These are phyloP conservation scores for Neolecta irregularis DNA, from an alignment of 1,139 yeast genomes.

Conservation along the genomic window DNA sequence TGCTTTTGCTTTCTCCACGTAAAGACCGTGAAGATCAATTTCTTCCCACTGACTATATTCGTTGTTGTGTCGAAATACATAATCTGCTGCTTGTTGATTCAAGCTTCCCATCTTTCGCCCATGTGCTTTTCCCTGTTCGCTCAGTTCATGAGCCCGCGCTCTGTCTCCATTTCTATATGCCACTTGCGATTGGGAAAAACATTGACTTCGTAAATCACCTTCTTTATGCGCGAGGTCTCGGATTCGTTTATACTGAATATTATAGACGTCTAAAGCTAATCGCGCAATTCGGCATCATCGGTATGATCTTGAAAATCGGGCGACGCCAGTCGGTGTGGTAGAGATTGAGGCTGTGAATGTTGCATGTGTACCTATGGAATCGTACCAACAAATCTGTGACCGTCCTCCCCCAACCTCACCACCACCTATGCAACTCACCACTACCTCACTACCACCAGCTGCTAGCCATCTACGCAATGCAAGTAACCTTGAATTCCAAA, in stretches of 20 bases:
- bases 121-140: conserved; percentile 51
- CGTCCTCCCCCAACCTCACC: too few relatives aligned
- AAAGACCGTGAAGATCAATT: conserved; percentile 85
- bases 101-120: conserved; percentile 46
- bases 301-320: too few relatives aligned
- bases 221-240: conserved; percentile 58
- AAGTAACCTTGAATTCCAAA: too few relatives aligned
- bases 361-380: too few relatives aligned
- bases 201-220: conserved; percentile 38
- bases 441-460: too few relatives aligned
- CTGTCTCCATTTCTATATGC: conserved; percentile 68
- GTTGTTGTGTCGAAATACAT: conserved; percentile 77
- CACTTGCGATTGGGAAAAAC: conserved; percentile 50
- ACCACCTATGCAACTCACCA: too few relatives aligned
- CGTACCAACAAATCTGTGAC: too few relatives aligned
- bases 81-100: conserved; percentile 70
- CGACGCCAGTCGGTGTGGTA: neutral
- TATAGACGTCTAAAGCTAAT: neutral
- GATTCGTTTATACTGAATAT: conserved; percentile 38
- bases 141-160: conserved; percentile 52
- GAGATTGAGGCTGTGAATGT: neutral
- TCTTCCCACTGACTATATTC: conserved; percentile 71
- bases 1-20: conserved; percentile 72
- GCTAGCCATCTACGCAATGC: too few relatives aligned
- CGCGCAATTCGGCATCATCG: conserved; percentile 8